A percentile compares a stretch with the other conserved stretches of the same genome.
Conservation (phyloP, 306 rosid species). For the Comarum palustre region DNA sequence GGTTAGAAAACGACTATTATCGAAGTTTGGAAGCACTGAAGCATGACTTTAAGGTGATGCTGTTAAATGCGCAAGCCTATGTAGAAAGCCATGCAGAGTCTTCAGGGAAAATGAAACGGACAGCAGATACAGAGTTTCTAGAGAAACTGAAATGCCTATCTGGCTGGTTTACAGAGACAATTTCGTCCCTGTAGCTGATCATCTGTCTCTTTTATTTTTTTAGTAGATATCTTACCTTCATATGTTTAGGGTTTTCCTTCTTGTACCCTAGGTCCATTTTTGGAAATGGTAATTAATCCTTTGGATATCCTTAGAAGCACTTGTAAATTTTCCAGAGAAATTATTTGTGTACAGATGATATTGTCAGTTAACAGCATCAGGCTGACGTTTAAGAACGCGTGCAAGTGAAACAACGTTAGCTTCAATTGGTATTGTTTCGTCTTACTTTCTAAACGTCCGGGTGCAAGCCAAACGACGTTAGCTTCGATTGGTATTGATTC, state of each 20-base stretch:
- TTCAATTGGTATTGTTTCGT: too few relatives aligned
- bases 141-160: conserved; percentile 60
- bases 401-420: too few relatives aligned
- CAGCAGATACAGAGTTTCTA: conserved; percentile 27
- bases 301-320: conserved; percentile 22
- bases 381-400: too few relatives aligned
- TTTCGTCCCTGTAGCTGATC: conserved; percentile 45
- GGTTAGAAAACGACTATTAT: conserved; percentile 81
- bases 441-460: too few relatives aligned
- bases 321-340: conserved; percentile 50
- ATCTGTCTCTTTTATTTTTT: conserved; percentile 22
- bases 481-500: too few relatives aligned
- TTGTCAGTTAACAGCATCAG: conserved; percentile 38
- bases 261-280: conserved; percentile 20
- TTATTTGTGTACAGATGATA: conserved; percentile 61
- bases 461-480: too few relatives aligned
- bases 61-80: conserved; percentile 57
- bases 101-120: conserved; percentile 47
- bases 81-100: conserved; percentile 56
- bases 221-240: conserved; percentile 44
- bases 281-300: conserved; percentile 19
- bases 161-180: conserved; percentile 70
- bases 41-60: conserved; percentile 64
- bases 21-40: conserved; percentile 82
- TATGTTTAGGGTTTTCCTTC: conserved; percentile 12